Conservation (phyloP, 768 basidiomycete species). For the Leccinum fibrillosum region DNA sequence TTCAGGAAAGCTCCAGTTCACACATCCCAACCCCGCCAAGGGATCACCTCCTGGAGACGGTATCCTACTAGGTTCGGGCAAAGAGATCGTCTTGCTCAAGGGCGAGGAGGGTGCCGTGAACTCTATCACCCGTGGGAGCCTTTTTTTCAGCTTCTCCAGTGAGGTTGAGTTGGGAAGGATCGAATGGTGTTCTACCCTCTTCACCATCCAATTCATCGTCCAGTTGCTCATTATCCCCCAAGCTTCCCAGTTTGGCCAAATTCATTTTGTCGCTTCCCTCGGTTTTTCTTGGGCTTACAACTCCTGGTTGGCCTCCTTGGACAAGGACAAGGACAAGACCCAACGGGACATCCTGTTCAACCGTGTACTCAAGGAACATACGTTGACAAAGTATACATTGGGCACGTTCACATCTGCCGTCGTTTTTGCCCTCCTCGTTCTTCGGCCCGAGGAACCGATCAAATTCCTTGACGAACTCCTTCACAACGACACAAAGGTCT, state of each 20-base stretch:
- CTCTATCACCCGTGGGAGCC: slow-evolving; percentile 2
- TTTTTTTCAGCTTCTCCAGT: not conserved
- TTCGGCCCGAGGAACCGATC: slow-evolving; percentile 9
- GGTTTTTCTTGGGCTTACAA: slow-evolving; percentile 27
- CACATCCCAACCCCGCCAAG: slow-evolving; percentile 9
- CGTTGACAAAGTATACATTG: slow-evolving; percentile 2
- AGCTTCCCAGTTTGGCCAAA: slow-evolving; percentile 13
- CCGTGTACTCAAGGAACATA: not conserved
- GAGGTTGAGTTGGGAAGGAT: not conserved
- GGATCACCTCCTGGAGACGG: slow-evolving; percentile 24
- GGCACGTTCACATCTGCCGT: slow-evolving; percentile 14
- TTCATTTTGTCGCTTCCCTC: slow-evolving; percentile 25
- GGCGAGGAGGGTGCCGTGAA: slow-evolving; percentile 10
- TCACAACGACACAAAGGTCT: slow-evolving; percentile 21
- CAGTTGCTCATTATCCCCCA: slow-evolving; percentile 27
- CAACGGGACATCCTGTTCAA: slow-evolving; percentile 5
- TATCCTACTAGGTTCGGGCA: not conserved
- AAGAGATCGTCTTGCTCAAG: slow-evolving; percentile 2
- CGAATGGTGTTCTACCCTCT: slow-evolving; percentile 15
- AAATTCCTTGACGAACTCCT: slow-evolving; percentile 10
- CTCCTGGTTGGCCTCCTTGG: slow-evolving; percentile 27
- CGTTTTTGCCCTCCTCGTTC: slow-evolving; percentile 16
- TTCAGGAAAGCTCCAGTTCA: slow-evolving; percentile 15
- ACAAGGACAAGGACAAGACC: slow-evolving; percentile 16
- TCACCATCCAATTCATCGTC: slow-evolving; percentile 21